Conservation (phyloP, 2,329 filamentous ascomycete species). For the Mariannaea sp. region DNA sequence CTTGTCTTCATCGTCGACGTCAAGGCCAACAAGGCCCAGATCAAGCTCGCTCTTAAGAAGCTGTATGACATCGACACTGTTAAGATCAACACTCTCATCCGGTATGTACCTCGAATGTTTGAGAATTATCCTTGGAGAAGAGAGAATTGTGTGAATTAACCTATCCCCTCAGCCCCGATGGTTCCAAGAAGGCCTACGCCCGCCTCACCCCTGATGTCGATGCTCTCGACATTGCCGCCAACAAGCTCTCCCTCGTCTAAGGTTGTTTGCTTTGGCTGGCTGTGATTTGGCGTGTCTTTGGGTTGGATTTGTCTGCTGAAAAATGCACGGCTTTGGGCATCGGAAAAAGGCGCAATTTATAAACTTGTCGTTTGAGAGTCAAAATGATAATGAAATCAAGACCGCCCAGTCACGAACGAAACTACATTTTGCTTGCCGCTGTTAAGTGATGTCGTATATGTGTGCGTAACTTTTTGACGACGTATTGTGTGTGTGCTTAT, state of each 20-base stretch:
- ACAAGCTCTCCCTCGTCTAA: conserved; percentile 98
- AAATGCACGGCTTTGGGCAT: conserved; percentile 44
- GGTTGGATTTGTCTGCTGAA: conserved; percentile 45
- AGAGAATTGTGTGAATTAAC: conserved; percentile 22
- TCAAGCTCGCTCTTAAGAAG: conserved; percentile 98
- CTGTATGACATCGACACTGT: conserved; percentile 97
- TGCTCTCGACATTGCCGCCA: conserved; percentile 98
- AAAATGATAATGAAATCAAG: conserved; percentile 45
- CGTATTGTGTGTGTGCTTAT: too few species aligned
- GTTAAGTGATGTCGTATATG: neutral
- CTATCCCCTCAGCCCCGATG: conserved; percentile 74
- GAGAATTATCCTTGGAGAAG: neutral
- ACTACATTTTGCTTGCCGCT: conserved; percentile 13
- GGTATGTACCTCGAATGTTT: conserved; percentile 69
- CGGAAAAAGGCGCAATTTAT: conserved; percentile 45
- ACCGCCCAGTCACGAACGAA: conserved; percentile 34
- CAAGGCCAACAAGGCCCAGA: conserved; percentile 99
- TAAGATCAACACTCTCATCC: conserved; percentile 99
- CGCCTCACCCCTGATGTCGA: conserved; percentile 96
- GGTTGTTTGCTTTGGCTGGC: conserved; percentile 41
- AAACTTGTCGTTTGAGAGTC: conserved; percentile 43
- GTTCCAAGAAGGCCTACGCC: conserved; percentile 98
- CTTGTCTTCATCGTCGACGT: conserved; percentile 96
- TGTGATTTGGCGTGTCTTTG: conserved; percentile 44
- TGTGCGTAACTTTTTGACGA: neutral